Percentiles rank a stretch among this genome's conserved stretches.
Conservation (phyloP, 345 rosid species). For the Eutrema japonicum region DNA sequence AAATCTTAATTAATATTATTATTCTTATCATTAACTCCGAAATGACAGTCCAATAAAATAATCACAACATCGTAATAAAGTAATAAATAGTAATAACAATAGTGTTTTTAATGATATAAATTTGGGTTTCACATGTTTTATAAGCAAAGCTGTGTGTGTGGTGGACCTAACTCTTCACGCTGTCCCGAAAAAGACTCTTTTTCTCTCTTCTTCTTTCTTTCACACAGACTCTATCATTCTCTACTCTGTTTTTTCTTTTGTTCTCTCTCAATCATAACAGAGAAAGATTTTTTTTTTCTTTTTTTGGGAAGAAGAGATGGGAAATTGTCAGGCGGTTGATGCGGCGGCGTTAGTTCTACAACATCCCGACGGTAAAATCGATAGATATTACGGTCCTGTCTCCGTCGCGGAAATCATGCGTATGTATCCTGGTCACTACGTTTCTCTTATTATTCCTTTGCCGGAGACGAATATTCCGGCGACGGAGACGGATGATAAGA, state of each 20-base stretch:
- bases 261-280: neutral
- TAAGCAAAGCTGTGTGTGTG: slow-evolving; percentile 39
- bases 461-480: slow-evolving; percentile 49
- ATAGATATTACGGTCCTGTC: slow-evolving; percentile 76
- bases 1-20: slow-evolving; percentile 12
- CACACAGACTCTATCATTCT: slow-evolving; percentile 31
- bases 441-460: slow-evolving; percentile 89
- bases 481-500: slow-evolving; percentile 15
- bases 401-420: slow-evolving; percentile 80
- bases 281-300: too few species aligned
- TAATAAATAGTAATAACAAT: neutral
- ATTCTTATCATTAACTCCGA: slow-evolving; percentile 29
- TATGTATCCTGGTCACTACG: slow-evolving; percentile 88
- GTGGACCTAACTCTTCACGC: slow-evolving; percentile 50
- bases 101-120: slow-evolving; percentile 18
- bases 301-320: slow-evolving; percentile 52
- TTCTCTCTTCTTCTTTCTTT: slow-evolving; percentile 37
- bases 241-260: slow-evolving; percentile 8
- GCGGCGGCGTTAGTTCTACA: slow-evolving; percentile 94
- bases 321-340: slow-evolving; percentile 95
- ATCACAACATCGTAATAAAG: slow-evolving; percentile 19
- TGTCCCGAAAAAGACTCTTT: slow-evolving; percentile 69
- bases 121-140: slow-evolving; percentile 40
- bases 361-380: slow-evolving; percentile 82
- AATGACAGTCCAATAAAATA: slow-evolving; percentile 38